phyloP scores from a whole-genome alignment of 768 basidiomycete species.

The Psilocybe tampanensis region DNA sequence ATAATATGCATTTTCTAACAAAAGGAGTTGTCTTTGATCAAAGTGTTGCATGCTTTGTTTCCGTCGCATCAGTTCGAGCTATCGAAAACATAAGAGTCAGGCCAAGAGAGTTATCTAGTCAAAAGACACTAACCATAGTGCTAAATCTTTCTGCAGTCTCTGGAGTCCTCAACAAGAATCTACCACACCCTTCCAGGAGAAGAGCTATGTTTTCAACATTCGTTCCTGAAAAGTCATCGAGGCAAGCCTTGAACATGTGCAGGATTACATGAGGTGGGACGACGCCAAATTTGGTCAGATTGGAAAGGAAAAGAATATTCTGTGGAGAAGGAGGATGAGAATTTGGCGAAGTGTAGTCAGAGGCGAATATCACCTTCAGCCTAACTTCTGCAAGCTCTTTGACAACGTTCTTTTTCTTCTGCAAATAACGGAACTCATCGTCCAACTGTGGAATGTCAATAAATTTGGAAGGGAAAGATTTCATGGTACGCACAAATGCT shows the following conservation, averaged over 20 bases:
- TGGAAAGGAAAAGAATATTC: slow-evolving; percentile 89
- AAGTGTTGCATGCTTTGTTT: slow-evolving; percentile 94
- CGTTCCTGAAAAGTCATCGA: slow-evolving; percentile 91
- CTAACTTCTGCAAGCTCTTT: slow-evolving; percentile 87
- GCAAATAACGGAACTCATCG: slow-evolving; percentile 95
- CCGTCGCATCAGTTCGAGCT: slow-evolving; percentile 93
- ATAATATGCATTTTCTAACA: slow-evolving; percentile 98
- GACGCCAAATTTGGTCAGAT: slow-evolving; percentile 93
- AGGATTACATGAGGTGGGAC: slow-evolving; percentile 91
- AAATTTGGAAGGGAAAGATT: not conserved
- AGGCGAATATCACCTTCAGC: slow-evolving; percentile 60
- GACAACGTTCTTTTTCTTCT: slow-evolving; percentile 90
- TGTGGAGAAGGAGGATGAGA: slow-evolving; percentile 29
- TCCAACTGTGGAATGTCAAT: slow-evolving; percentile 65
- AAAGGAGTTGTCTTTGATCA: slow-evolving; percentile 84
- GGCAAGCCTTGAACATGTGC: slow-evolving; percentile 95
- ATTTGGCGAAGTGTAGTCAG: not conserved
- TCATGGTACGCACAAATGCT: slow-evolving; percentile 58
- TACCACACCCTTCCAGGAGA: slow-evolving; percentile 90
- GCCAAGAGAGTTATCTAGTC: not conserved
- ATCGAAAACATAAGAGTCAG: not conserved
- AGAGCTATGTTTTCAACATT: slow-evolving; percentile 95
- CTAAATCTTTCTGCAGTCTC: slow-evolving; percentile 86
- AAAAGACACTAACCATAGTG: slow-evolving; percentile 68
- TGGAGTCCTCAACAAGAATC: slow-evolving; percentile 86